Base-by-base conservation (phyloP, 2,329 filamentous ascomycete species). In the Aschersonia sp. region DNA sequence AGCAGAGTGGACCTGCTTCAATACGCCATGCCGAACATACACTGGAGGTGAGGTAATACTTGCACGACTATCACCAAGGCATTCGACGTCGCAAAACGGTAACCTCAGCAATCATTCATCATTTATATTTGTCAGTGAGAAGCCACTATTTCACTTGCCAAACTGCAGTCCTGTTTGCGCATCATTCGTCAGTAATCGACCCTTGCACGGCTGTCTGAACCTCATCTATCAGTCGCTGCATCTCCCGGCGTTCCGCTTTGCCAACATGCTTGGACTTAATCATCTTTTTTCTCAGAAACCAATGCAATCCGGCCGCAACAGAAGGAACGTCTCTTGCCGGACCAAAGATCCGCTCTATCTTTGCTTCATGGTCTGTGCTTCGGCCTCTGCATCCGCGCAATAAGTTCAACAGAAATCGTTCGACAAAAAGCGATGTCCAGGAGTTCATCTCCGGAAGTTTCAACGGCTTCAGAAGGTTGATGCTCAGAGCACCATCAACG, bases 381-480 rank as follows among this genome's bases (percentile, higher is more conserved):
- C 71, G 68, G 32, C 62, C 58, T 50, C 67, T 61, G 12, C 79
- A 79, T 55, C 83, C 76, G 43, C 86, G 72, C 33, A 97, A 76
- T 10, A 88, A 64, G 2, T 80, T 84, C 45, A 92, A 79, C 12
- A 97, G 70, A 54, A 96, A 66, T 6, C 92, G 69, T 62, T 96
- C 87, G 43, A 89, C 72, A 59, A 97, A 92, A 30, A 78, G 77
- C 49, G 76, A 79, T 0, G 86, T 87, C 65, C 84, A 88, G 6
- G 78, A 68, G 58, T 87, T 85, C 46, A 95, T 64, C 54, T 85
- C 86, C 1, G 80, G 76, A 47, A 96, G 78, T 53, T 92, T 88
- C 43, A 97, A 73, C 12, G 79, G 79, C 64, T 85, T 82, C 42
- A 83, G 64, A 6, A 79, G 58, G 10, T 63, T 63, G 22, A 79